A percentile compares a stretch with the other conserved stretches of the same genome.
Conservation (phyloP, 2,329 filamentous ascomycete species). For the Penicillium sp. region DNA sequence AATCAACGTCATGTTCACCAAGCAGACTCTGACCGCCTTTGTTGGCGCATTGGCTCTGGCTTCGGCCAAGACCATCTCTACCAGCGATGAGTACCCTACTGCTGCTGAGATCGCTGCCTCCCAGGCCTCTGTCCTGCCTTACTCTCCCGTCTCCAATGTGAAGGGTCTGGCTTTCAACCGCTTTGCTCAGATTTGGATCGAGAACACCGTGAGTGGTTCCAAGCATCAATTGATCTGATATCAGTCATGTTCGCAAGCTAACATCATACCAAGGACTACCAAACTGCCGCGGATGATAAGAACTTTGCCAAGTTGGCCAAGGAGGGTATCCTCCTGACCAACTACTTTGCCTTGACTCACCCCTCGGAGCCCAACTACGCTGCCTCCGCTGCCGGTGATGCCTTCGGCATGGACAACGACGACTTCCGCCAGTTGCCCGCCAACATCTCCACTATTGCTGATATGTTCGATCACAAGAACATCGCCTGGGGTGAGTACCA, state of each 20-base stretch:
- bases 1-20: slow-evolving; percentile 46
- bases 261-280: slow-evolving; percentile 49
- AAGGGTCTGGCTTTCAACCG: slow-evolving; percentile 73
- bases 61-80: slow-evolving; percentile 24
- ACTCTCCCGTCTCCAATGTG: slow-evolving; percentile 64
- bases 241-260: not conserved
- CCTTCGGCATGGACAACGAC: slow-evolving; percentile 72
- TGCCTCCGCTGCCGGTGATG: slow-evolving; percentile 67
- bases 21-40: slow-evolving; percentile 49
- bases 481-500: slow-evolving; percentile 74
- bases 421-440: slow-evolving; percentile 58
- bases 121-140: slow-evolving; percentile 61
- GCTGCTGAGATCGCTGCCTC: slow-evolving; percentile 31
- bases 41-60: slow-evolving; percentile 25
- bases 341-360: slow-evolving; percentile 66
- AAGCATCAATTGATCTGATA: not conserved
- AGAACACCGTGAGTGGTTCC: slow-evolving; percentile 62
- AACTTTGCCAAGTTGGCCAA: slow-evolving; percentile 32
- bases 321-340: slow-evolving; percentile 62
- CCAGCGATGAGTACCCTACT: slow-evolving; percentile 26
- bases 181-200: slow-evolving; percentile 72
- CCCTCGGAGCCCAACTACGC: slow-evolving; percentile 77
- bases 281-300: slow-evolving; percentile 62
- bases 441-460: slow-evolving; percentile 68
- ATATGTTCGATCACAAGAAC: slow-evolving; percentile 65